Conservation (phyloP, 2,329 filamentous ascomycete species). For the Aureobasidium musti region DNA sequence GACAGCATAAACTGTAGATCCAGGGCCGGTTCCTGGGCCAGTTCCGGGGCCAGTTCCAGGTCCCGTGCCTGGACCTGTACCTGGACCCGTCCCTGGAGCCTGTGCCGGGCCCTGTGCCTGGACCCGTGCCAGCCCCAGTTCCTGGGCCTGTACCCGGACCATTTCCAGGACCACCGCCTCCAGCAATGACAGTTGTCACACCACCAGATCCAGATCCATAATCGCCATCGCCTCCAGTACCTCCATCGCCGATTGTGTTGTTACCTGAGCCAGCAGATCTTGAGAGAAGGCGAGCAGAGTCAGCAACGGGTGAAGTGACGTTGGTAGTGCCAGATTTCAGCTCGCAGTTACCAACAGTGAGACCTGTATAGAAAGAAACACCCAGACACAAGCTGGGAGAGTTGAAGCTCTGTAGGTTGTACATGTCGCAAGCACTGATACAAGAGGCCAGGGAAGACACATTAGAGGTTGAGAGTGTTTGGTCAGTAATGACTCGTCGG, state of each 20-base stretch:
- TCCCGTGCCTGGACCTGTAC: slow-evolving; percentile 29
- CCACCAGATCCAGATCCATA: slow-evolving; percentile 27
- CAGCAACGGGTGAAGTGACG: slow-evolving; percentile 26
- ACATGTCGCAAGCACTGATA: slow-evolving; percentile 40
- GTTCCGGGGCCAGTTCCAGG: slow-evolving; percentile 27
- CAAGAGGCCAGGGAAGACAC: slow-evolving; percentile 36
- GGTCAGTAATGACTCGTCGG: slow-evolving; percentile 33
- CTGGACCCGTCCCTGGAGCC: slow-evolving; percentile 28
- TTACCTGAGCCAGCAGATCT: slow-evolving; percentile 31
- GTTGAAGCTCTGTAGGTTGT: slow-evolving; percentile 37
- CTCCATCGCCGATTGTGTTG: slow-evolving; percentile 29
- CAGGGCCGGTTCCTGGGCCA: slow-evolving; percentile 26
- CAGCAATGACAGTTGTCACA: not conserved
- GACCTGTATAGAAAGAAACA: slow-evolving; percentile 34
- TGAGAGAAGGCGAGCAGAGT: slow-evolving; percentile 34
- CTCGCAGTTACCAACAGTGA: slow-evolving; percentile 35
- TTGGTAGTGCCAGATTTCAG: slow-evolving; percentile 33
- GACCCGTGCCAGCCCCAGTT: slow-evolving; percentile 28
- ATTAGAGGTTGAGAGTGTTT: slow-evolving; percentile 34
- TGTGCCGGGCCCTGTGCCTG: slow-evolving; percentile 30
- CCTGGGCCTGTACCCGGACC: slow-evolving; percentile 31
- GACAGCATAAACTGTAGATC: slow-evolving; percentile 35
- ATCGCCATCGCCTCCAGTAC: slow-evolving; percentile 23
- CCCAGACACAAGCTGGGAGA: slow-evolving; percentile 35
- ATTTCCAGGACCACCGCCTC: slow-evolving; percentile 23